These are phyloP conservation scores for Hericium coralloides DNA, from an alignment of 768 basidiomycete genomes.

Conservation along the genomic window DNA sequence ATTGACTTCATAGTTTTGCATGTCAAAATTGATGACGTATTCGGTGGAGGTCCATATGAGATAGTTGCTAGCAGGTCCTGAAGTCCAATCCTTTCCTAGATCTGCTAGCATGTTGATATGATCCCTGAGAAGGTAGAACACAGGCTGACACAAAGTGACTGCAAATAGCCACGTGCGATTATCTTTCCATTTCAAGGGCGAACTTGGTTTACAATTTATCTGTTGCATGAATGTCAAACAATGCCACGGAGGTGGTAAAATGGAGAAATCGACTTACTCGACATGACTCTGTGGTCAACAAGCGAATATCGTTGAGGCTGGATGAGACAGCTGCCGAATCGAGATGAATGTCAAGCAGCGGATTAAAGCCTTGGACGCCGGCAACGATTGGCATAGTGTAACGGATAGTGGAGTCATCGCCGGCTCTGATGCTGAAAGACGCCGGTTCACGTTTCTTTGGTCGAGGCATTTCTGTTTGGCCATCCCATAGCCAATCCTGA, in stretches of 20 bases:
- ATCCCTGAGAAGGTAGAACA: slow-evolving; percentile 77
- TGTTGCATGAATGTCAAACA: slow-evolving; percentile 19
- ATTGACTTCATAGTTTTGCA: slow-evolving; percentile 72
- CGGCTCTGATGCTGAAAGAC: slow-evolving; percentile 64
- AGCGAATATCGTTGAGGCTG: slow-evolving; percentile 80
- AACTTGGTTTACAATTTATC: slow-evolving; percentile 68
- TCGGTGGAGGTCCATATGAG: slow-evolving; percentile 77
- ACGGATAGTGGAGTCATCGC: slow-evolving; percentile 77
- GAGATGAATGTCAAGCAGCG: slow-evolving; percentile 73
- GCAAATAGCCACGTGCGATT: slow-evolving; percentile 72
- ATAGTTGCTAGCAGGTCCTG: slow-evolving; percentile 74
- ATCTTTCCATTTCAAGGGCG: slow-evolving; percentile 76
- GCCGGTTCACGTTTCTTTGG: slow-evolving; percentile 55
- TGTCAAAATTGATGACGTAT: slow-evolving; percentile 60
- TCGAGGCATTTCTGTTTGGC: slow-evolving; percentile 36
- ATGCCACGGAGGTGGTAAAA: not conserved
- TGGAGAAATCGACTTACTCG: slow-evolving; percentile 37
- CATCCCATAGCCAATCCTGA: slow-evolving; percentile 94
- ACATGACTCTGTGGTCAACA: slow-evolving; percentile 72
- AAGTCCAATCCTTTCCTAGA: slow-evolving; percentile 85
- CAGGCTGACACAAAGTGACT: slow-evolving; percentile 62
- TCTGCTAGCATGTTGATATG: slow-evolving; percentile 94
- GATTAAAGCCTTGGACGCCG: slow-evolving; percentile 64
- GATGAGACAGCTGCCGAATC: slow-evolving; percentile 71
- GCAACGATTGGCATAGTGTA: slow-evolving; percentile 82